Evolutionary conservation across 2,329 filamentous ascomycete genomes (phyloP), one percentile per base, ranked within the genome.

Genomic region (Colletotrichum lupini): DNA sequence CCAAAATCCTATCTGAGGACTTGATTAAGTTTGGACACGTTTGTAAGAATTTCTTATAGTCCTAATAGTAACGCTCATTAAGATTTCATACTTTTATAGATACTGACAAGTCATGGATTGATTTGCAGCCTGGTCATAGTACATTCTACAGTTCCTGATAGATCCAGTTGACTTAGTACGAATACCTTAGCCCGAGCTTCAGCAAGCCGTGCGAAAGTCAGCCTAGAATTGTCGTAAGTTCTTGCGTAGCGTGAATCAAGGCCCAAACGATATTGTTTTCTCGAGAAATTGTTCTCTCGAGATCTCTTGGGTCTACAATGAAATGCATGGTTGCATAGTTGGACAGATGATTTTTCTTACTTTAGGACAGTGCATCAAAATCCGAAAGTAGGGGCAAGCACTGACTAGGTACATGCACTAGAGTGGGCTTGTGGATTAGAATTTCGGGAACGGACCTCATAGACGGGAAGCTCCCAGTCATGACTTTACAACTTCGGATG

Each of bases 1-100:
- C 98, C 95, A 24, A 98, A 85, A 1, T 49, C 93, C 82, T 97
- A 94, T 95, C 7, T 98, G 87, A 78, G 98, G 94, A 60, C 5
- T 60, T 19, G 5, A 2, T 42, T 7, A 19, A 8, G 5, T 42
- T 6, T 42, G 37, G 16, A 42, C 14, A 42, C 5, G 37, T 42
- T 42, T 42, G 37, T 7, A 19, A 42, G 37, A 16, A 6, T 16
- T 42, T 42, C 16, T 42, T 5, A 42, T 42, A 42, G 14, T 19
- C 16, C 16, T 6, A 42, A 42, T 19, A 42, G 16, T 6, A 19
- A 8, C 6, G 7, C 19, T 42, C 37, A 42, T 19, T 19, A 42
- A 42, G 19, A 19, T 14, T 19, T 0, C 16, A 3, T 5, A 42
- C 37, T 8, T 19, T 7, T 19, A 2, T 12, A 42, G 14, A 7